A percentile compares a stretch with the other conserved stretches of the same genome.
Evolutionary conservation across 2,329 filamentous ascomycete genomes (phyloP).

Genomic region (Diaporthe humulicola): DNA sequence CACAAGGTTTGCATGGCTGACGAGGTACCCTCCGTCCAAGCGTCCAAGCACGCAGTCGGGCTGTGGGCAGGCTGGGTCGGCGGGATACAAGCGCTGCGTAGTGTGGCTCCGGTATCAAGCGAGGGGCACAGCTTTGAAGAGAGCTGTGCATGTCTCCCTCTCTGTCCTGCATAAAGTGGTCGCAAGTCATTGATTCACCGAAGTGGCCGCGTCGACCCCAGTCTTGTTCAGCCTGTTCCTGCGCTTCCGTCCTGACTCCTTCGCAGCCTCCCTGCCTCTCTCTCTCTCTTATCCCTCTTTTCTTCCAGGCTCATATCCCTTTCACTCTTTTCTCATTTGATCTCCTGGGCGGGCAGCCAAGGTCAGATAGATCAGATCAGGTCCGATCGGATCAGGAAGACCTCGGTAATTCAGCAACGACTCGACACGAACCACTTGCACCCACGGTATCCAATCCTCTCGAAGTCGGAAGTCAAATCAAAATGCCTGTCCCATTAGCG

Average conservation of each 20-base stretch:
- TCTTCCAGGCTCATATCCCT: background rate
- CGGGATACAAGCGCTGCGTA: slow-evolving; percentile 4
- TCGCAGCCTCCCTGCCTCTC: background rate
- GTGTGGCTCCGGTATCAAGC: slow-evolving; percentile 18
- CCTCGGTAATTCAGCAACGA: slow-evolving; percentile 1
- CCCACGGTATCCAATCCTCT: background rate
- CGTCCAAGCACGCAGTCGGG: slow-evolving; percentile 1
- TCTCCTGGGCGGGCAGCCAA: background rate
- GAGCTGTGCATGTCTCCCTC: background rate
- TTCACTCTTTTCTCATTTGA: slow-evolving; percentile 16
- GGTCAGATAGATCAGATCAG: background rate
- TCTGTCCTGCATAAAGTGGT: slow-evolving; percentile 20
- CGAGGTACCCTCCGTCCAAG: slow-evolving; percentile 5
- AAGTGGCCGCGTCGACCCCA: slow-evolving; percentile 14
- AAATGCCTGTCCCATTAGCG: slow-evolving; percentile 53
- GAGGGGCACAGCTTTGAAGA: background rate
- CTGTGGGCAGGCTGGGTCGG: slow-evolving; percentile 9
- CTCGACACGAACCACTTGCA: background rate
- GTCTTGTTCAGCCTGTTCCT: slow-evolving; percentile 15
- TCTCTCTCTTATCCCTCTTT: background rate
- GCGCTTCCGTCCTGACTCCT: slow-evolving; percentile 1
- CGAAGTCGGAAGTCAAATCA: slow-evolving; percentile 32
- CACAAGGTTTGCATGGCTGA: slow-evolving; percentile 1
- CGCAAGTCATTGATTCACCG: slow-evolving; percentile 29
- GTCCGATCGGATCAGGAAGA: background rate